phyloP scores from a whole-genome alignment of 768 basidiomycete genomes.

The Auriscalpium orientale region DNA sequence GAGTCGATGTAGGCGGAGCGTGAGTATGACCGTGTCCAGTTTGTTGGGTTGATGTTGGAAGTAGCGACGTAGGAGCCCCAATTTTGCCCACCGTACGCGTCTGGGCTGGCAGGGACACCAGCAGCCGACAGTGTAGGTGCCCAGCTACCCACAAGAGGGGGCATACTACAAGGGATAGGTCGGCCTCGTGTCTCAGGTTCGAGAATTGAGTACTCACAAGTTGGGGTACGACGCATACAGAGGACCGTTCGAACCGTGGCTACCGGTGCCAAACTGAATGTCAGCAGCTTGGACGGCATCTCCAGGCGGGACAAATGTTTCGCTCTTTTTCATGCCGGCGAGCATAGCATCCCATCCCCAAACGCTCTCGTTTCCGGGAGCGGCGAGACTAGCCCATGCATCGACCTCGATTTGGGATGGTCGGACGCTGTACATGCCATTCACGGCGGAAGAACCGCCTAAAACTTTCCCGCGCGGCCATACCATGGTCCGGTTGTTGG shows the following conservation, averaged over 20 bases:
- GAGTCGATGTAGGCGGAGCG: conserved; percentile 59
- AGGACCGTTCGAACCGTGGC: conserved; percentile 47
- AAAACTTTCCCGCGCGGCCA: conserved; percentile 66
- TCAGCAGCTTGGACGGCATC: conserved; percentile 30
- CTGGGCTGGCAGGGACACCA: conserved; percentile 33
- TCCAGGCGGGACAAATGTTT: conserved; percentile 49
- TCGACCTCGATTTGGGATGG: conserved; percentile 43
- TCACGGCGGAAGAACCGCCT: conserved; percentile 62
- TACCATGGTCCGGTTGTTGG: conserved; percentile 32
- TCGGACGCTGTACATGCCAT: conserved; percentile 60
- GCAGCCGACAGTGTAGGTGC: conserved; percentile 36
- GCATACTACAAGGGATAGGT: conserved; percentile 14
- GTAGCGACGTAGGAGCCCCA: conserved; percentile 49
- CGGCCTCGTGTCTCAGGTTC: background rate
- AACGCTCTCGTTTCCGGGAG: conserved; percentile 20
- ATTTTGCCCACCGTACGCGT: conserved; percentile 40
- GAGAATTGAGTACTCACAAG: conserved; percentile 33
- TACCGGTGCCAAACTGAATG: conserved; percentile 37
- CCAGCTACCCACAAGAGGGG: conserved; percentile 31
- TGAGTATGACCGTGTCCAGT: conserved; percentile 61
- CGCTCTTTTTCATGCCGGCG: conserved; percentile 40
- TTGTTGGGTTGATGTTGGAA: conserved; percentile 51
- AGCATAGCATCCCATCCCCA: conserved; percentile 45
- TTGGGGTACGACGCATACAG: conserved; percentile 43
- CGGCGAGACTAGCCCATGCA: conserved; percentile 37